Conservation (phyloP, 257 asterid species). For the Solanum chiquidenum region DNA sequence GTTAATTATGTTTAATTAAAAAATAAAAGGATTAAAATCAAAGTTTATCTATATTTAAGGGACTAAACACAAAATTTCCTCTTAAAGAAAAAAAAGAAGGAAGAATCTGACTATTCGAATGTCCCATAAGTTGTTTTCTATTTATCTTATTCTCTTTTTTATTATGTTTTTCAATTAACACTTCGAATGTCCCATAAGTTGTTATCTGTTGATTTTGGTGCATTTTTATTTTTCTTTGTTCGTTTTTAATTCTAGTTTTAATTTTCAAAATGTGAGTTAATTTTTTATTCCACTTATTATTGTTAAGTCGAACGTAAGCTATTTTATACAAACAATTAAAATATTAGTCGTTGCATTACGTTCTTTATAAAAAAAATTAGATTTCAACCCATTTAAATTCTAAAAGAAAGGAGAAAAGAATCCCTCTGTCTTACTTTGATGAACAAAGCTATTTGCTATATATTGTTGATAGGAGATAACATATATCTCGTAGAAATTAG, state of each 20-base stretch:
- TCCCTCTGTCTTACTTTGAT: background rate
- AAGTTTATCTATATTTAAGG: background rate
- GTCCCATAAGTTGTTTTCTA: background rate
- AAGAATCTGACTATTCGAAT: background rate
- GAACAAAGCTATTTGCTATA: background rate
- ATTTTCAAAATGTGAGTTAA: background rate
- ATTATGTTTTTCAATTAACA: background rate
- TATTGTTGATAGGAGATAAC: rapidly evolving
- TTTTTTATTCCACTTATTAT: background rate
- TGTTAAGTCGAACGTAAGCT: background rate
- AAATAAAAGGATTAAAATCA: background rate
- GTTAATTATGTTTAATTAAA: background rate
- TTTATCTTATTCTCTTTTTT: background rate
- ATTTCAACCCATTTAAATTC: background rate
- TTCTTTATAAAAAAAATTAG: no score
- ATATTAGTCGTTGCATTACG: no score
- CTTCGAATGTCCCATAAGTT: background rate
- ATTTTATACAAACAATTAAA: no score
- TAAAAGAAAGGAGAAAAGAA: no score
- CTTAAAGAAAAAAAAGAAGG: background rate
- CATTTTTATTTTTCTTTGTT: background rate
- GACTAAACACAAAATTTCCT: background rate
- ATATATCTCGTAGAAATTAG: no score
- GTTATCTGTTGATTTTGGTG: background rate
- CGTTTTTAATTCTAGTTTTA: background rate